Evolutionary conservation across 352 stramenopile genomes (phyloP), one percentile per base, ranked within the genome.

Genomic region (Lagenidium giganteum): DNA sequence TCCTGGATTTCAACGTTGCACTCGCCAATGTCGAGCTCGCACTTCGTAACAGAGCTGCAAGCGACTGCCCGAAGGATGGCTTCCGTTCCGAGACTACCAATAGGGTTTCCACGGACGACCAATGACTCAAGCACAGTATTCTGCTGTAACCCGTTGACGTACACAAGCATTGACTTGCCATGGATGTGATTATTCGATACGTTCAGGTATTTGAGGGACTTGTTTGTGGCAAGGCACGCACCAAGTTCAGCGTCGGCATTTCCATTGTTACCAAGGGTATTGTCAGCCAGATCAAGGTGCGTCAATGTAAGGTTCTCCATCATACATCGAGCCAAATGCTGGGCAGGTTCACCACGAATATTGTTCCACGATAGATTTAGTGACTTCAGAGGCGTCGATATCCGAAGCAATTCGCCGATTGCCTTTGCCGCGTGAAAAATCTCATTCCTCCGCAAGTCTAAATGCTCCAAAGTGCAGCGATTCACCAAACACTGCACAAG

Each of bases 331-430:
- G 68, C 75, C 8, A 91, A 42, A 39, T 81, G 63, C 34, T 76
- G 63, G 20, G 75, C 79, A 31, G 79, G 71, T 32, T 83, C 64
- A 5, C 73, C 67, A 9, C 75, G 70, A 27, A 91, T 84, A 24
- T 86, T 81, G 43, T 88, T 88, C 79, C 75, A 88, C 4, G 70
- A 77, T 11, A 91, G 32, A 20, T 91, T 80, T 11, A 91, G 58
- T 5, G 66, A 68, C 29, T 47, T 49, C 8, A 91, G 48, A 8
- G 72, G 64, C 2, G 66, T 85, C 18, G 73, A 70, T 50, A 83
- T 77, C 2, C 70, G 70, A 26, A 91, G 49, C 9, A 87, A 43
- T 43, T 85, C 70, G 17, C 70, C 78, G 1, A 88, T 48, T 0
- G 66, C 65, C 44, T 65, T 67, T 4, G 77, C 69, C 4, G 77